phyloP scores from a whole-genome alignment of 2,329 filamentous ascomycete species.

The Aureobasidium namibiae region DNA sequence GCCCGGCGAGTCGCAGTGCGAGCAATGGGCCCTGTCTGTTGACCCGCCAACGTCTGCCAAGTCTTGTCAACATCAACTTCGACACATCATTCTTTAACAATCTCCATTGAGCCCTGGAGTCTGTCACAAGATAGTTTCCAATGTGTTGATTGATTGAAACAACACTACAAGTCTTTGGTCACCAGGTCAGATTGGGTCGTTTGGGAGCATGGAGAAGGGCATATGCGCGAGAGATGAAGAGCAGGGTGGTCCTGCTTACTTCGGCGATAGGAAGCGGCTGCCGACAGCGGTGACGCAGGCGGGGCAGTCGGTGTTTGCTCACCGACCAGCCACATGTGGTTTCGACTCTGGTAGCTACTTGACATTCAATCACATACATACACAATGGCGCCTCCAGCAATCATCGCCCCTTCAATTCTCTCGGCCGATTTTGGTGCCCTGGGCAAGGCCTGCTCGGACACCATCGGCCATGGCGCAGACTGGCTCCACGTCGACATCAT shows the following conservation, averaged over 20 bases:
- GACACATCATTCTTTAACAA: background rate
- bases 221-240: too few species aligned
- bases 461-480: slow-evolving; percentile 79
- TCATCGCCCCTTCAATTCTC: slow-evolving; percentile 96
- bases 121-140: background rate
- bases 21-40: background rate
- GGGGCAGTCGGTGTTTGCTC: slow-evolving; percentile 1
- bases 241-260: background rate
- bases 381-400: slow-evolving; percentile 76
- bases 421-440: slow-evolving; percentile 91
- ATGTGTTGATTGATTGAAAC: background rate
- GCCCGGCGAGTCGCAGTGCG: background rate
- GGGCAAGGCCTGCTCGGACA: slow-evolving; percentile 75
- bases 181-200: too few species aligned
- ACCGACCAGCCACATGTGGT: background rate
- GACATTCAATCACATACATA: background rate
- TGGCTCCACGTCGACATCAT: slow-evolving; percentile 96
- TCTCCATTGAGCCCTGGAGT: background rate
- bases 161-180: too few species aligned
- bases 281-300: background rate
- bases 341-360: background rate
- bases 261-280: background rate
- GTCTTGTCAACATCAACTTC: slow-evolving; percentile 4
- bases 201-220: too few species aligned
- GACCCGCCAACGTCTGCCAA: slow-evolving; percentile 9